Conservation (phyloP, 768 basidiomycete species). For the Sarcomyxa edulis region DNA sequence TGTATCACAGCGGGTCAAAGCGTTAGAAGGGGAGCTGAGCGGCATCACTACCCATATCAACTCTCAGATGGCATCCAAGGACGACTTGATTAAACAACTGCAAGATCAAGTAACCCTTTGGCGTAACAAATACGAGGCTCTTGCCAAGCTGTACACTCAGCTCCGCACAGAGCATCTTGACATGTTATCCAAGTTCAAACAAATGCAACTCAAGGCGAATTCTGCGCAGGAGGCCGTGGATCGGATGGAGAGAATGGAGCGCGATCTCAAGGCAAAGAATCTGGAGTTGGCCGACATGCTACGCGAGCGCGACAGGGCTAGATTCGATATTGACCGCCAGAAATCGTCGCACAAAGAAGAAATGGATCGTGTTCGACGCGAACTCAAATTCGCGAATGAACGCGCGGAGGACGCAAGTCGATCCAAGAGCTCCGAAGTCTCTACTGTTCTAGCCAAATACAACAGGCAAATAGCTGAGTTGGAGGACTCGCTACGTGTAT, state of each 20-base stretch:
- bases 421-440: constrained; percentile 91
- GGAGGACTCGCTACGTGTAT: constrained; percentile 89
- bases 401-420: constrained; percentile 93
- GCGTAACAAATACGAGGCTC: constrained; percentile 98
- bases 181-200: constrained; percentile 95
- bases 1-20: constrained; percentile 81
- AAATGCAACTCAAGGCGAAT: constrained; percentile 95
- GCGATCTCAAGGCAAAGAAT: constrained; percentile 98
- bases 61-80: constrained; percentile 86
- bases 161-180: constrained; percentile 96
- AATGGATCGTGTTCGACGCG: constrained; percentile 84
- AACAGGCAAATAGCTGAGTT: constrained; percentile 94
- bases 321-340: constrained; percentile 91
- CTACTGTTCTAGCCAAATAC: constrained; percentile 83
- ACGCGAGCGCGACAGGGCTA: constrained; percentile 90
- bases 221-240: constrained; percentile 98
- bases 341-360: constrained; percentile 96
- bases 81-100: constrained; percentile 91
- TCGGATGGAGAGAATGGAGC: constrained; percentile 98
- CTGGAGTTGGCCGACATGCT: constrained; percentile 98
- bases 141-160: constrained; percentile 98
- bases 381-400: constrained; percentile 93
- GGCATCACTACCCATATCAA: constrained; percentile 72
- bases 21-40: constrained; percentile 83
- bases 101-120: constrained; percentile 96